Evolutionary conservation across 2,329 filamentous ascomycete genomes (phyloP).

Genomic region (Talaromyces sp.): DNA sequence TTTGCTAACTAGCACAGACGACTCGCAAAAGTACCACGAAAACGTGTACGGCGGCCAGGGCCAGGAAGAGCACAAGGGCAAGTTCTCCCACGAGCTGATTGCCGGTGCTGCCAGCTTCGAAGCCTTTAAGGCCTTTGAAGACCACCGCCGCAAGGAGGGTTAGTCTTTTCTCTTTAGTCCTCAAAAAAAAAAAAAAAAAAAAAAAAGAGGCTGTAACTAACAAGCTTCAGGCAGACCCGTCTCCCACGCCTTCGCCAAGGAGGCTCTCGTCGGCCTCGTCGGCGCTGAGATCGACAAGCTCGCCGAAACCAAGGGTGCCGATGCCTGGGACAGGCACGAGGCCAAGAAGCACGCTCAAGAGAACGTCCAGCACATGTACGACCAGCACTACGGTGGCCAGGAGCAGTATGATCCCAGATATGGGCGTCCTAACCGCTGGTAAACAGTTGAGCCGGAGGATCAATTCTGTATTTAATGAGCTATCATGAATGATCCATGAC

Average conservation of each 20-base stretch:
- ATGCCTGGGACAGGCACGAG: conserved; percentile 52
- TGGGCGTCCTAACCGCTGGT: conserved; percentile 12
- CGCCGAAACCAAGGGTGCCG: conserved; percentile 63
- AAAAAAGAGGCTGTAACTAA: not conserved
- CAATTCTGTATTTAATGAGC: not conserved
- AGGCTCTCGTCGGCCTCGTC: conserved; percentile 65
- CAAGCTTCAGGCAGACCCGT: conserved; percentile 58
- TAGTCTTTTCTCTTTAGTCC: conserved; percentile 16
- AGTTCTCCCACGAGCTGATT: conserved; percentile 66
- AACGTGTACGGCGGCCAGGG: conserved; percentile 46
- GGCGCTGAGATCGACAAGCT: conserved; percentile 72
- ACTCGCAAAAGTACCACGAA: conserved; percentile 49
- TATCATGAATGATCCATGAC: not conserved
- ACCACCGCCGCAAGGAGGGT: conserved; percentile 66
- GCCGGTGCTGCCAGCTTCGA: conserved; percentile 72
- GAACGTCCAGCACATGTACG: conserved; percentile 56
- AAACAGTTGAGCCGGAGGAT: not conserved
- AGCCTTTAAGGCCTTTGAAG: conserved; percentile 74
- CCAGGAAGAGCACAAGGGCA: conserved; percentile 50
- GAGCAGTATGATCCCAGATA: conserved; percentile 50
- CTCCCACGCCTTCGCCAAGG: conserved; percentile 70
- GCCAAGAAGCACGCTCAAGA: conserved; percentile 55
- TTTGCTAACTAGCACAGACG: conserved; percentile 31
- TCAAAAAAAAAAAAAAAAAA: no score
- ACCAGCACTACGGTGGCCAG: conserved; percentile 51